phyloP scores from a whole-genome alignment of 331 rosid species.

The Stylosanthes scabra region DNA sequence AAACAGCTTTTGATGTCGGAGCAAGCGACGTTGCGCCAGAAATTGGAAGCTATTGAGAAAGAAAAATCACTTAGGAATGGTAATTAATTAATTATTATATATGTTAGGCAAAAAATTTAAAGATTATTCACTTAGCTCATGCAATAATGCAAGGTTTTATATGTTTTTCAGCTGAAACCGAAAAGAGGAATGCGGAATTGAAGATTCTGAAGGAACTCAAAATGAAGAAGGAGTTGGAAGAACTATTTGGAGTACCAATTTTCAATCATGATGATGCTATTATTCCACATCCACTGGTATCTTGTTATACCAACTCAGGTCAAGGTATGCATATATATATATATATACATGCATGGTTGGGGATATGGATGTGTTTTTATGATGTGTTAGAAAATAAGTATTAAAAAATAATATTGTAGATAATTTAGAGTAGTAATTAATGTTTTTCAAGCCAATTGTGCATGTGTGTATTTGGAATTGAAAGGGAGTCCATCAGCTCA shows the following conservation, averaged over 20 bases:
- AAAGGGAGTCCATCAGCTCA: too few relatives aligned
- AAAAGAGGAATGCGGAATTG: constrained; percentile 48
- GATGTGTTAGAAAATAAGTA: too few relatives aligned
- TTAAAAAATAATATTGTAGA: too few relatives aligned
- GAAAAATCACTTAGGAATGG: constrained; percentile 42
- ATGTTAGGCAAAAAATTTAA: too few relatives aligned
- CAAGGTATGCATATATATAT: neutral
- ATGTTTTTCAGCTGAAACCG: constrained; percentile 50
- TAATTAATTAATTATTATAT: neutral
- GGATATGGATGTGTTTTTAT: too few relatives aligned
- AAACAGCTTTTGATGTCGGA: constrained; percentile 42
- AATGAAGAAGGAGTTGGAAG: neutral
- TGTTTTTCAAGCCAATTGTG: too few relatives aligned
- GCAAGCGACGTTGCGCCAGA: constrained; percentile 38
- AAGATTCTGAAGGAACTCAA: constrained; percentile 47
- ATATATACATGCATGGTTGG: too few relatives aligned
- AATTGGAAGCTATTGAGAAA: constrained; percentile 19
- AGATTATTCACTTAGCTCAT: too few relatives aligned
- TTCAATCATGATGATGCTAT: constrained; percentile 21
- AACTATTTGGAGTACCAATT: neutral
- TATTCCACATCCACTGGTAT: neutral
- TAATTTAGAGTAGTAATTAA: too few relatives aligned
- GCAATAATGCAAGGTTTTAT: neutral
- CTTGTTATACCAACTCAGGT: neutral
- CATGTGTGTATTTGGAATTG: too few relatives aligned